Percentiles rank a stretch among this genome's conserved stretches.
These are phyloP conservation scores for Arxiozyma bovina DNA, from an alignment of 1,139 yeast genomes.

Conservation along the genomic window DNA sequence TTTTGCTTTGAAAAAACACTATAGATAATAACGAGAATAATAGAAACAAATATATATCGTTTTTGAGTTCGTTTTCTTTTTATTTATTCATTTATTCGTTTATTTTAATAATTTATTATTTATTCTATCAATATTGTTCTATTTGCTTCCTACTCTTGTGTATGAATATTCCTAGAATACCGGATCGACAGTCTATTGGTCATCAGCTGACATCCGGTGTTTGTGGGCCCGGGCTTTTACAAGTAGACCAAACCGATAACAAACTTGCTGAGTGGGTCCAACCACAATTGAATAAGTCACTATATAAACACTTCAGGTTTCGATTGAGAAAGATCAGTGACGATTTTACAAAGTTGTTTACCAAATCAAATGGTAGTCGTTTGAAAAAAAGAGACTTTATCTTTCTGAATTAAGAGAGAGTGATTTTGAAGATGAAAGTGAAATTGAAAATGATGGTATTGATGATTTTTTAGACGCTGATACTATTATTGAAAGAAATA, in stretches of 20 bases:
- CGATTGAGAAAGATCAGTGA: not conserved
- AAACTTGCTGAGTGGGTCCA: not conserved
- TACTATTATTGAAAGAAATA: not conserved
- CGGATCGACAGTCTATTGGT: conserved; percentile 1
- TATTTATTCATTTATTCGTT: too few species aligned
- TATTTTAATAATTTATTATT: too few species aligned
- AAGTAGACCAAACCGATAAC: conserved; percentile 1
- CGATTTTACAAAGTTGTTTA: not conserved
- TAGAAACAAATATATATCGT: not conserved
- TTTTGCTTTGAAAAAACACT: too few species aligned
- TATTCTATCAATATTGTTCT: not conserved
- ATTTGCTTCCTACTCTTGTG: not conserved
- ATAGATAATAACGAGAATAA: not conserved
- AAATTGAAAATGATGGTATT: not conserved
- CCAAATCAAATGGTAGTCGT: not conserved
- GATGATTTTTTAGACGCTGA: conserved; percentile 1
- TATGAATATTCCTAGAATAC: conserved; percentile 2
- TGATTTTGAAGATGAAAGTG: conserved; percentile 3
- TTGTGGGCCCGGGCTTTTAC: not conserved
- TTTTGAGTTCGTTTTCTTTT: too few species aligned
- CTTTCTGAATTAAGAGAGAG: conserved; percentile 2
- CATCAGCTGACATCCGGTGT: conserved; percentile 2
- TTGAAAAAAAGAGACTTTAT: not conserved
- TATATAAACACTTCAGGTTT: not conserved
- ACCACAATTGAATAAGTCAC: not conserved